phyloP scores from a whole-genome alignment of 495 filamentous ascomycete genomes.

The Aspergillus haitiensis region DNA sequence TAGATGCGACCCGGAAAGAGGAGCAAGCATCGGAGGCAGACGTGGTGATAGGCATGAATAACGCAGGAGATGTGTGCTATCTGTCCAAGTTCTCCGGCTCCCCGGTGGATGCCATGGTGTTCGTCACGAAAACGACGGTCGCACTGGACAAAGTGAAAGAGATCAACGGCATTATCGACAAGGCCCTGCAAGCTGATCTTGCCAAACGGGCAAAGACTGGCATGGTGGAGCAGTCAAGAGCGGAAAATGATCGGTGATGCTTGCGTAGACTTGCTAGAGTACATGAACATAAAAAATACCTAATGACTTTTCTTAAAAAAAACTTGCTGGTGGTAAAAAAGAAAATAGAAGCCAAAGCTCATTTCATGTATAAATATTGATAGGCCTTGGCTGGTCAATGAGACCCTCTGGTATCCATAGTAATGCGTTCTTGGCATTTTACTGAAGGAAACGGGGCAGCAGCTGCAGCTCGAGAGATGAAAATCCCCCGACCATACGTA shows the following conservation, averaged over 20 bases:
- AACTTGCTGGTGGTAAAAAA: background rate
- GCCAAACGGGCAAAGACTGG: constrained; percentile 73
- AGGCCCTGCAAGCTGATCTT: constrained; percentile 71
- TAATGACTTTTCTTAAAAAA: background rate
- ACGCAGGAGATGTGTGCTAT: constrained; percentile 87
- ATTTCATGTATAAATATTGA: constrained; percentile 14
- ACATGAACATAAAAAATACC: background rate
- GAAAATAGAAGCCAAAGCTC: background rate
- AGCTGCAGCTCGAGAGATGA: constrained; percentile 6
- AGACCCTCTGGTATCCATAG: background rate
- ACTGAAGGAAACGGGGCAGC: background rate
- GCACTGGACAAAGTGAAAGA: constrained; percentile 78
- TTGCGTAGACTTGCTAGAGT: background rate
- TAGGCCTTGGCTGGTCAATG: constrained; percentile 7
- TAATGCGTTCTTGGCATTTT: background rate
- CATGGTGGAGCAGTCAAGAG: constrained; percentile 73
- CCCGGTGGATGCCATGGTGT: constrained; percentile 70
- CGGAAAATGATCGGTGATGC: constrained; percentile 68
- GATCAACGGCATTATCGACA: constrained; percentile 68
- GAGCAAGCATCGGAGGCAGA: constrained; percentile 84
- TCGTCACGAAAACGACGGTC: constrained; percentile 67
- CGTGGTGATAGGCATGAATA: constrained; percentile 82
- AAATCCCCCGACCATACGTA: constrained; percentile 9
- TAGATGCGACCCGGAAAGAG: constrained; percentile 80
- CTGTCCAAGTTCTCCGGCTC: constrained; percentile 83